Evolutionary conservation across 2,329 filamentous ascomycete species (phyloP).

Genomic region (Xylariales sp.): DNA sequence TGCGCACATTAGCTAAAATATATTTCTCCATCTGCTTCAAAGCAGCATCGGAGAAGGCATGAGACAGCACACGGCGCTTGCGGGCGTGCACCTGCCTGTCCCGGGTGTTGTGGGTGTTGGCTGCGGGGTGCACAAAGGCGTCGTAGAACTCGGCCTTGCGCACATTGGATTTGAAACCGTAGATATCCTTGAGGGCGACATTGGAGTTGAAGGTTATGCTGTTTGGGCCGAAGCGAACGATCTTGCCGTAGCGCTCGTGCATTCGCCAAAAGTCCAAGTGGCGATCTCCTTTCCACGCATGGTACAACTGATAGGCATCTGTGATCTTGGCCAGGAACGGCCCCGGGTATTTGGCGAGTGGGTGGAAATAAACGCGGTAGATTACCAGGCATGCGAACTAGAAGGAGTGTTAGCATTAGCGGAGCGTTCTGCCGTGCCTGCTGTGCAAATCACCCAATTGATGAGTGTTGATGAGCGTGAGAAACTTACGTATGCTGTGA

Average conservation of each 20-base stretch:
- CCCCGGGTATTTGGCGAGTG: conserved; percentile 60
- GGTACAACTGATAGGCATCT: conserved; percentile 64
- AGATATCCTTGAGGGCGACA: conserved; percentile 62
- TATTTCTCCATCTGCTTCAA: conserved; percentile 66
- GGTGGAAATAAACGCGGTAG: conserved; percentile 61
- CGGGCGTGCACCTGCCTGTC: conserved; percentile 66
- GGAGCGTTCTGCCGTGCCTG: neutral
- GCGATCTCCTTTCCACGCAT: conserved; percentile 69
- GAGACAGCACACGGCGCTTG: conserved; percentile 67
- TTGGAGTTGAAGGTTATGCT: conserved; percentile 72
- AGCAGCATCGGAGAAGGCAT: conserved; percentile 64
- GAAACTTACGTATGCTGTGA: neutral
- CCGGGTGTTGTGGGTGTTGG: conserved; percentile 70
- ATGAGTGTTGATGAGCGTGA: no score
- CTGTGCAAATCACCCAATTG: no score
- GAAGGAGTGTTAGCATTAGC: neutral
- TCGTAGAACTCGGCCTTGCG: conserved; percentile 70
- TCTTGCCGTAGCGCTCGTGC: conserved; percentile 66
- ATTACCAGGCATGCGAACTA: conserved; percentile 33
- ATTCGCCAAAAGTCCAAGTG: conserved; percentile 69
- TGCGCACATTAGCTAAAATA: conserved; percentile 61
- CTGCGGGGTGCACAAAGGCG: conserved; percentile 65
- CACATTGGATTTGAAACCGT: conserved; percentile 59
- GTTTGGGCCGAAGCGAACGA: conserved; percentile 77
- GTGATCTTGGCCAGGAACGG: conserved; percentile 60